Base-by-base conservation (phyloP, 2,329 filamentous ascomycete genomes). In the Colletotrichum brevisporum region DNA sequence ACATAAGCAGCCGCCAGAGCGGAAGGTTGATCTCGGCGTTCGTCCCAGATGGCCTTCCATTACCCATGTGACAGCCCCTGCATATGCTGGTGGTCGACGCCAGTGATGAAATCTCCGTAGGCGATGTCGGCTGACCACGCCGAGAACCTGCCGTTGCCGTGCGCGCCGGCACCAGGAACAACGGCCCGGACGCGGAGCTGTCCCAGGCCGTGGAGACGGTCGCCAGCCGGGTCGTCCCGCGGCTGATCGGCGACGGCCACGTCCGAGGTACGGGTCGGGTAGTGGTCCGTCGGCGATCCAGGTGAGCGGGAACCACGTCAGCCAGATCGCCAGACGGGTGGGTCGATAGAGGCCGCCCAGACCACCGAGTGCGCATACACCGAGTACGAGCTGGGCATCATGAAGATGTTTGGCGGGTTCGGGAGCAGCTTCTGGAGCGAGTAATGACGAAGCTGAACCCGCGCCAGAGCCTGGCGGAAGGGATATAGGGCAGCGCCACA, bases 371-470 rank as follows among this genome's bases (percentile, higher is more conserved):
- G n/a, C n/a, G n/a, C n/a, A n/a, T n/a, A n/a, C n/a, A n/a, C 87
- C 2, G 95, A 98, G 83, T 98, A 91, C 79, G 95, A 98, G 73
- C 83, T 97, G 60, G 95, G 95, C 0, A 97, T 97, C 73, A 98
- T 98, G 94, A 89, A 88, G 59, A 97, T 98, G 94, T 98, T 98
- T 85, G 95, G 95, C 0, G 95, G 95, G 0, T 97, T 97, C 79
- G 90, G 90, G 0, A 75, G 79, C 0, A 79, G 76, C 1, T 97
- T 97, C 75, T 90, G 92, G 85, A 86, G 86, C 39, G 93, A 96
- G 77, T 98, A n/a, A n/a, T n/a, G n/a, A n/a, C n/a, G n/a, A n/a
- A n/a, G n/a, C n/a, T n/a, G n/a, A n/a, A n/a, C n/a, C n/a, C n/a
- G n/a, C n/a, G n/a, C n/a, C n/a, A n/a, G n/a, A n/a, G n/a, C n/a